phyloP scores from a whole-genome alignment of 2,329 filamentous ascomycete species.

The Xylariaceae sp. region DNA sequence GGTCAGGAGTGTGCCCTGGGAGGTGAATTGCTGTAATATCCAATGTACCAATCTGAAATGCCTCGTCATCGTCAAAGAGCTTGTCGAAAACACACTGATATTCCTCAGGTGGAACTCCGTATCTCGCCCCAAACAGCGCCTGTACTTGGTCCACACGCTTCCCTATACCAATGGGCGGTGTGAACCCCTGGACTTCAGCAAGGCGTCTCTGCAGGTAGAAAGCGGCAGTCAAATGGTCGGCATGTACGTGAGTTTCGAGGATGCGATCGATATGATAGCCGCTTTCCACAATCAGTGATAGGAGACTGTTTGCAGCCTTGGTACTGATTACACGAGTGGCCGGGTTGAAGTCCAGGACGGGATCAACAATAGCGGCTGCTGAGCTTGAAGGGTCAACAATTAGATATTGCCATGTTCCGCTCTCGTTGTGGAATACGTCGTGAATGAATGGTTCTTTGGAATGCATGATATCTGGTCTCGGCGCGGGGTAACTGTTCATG shows the following conservation, averaged over 20 bases:
- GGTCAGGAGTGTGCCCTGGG: conserved; percentile 59
- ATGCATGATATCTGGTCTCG: not conserved
- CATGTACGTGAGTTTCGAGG: conserved; percentile 60
- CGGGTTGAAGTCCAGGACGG: conserved; percentile 46
- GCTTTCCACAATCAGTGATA: conserved; percentile 40
- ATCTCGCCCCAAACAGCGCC: conserved; percentile 43
- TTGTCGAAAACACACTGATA: conserved; percentile 47
- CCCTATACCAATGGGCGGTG: conserved; percentile 51
- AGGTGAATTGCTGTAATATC: conserved; percentile 47
- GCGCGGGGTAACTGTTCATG: not conserved
- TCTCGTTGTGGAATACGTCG: conserved; percentile 17
- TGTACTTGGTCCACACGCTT: conserved; percentile 51
- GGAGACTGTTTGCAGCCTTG: conserved; percentile 47
- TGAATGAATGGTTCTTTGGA: conserved; percentile 21
- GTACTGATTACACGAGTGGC: conserved; percentile 44
- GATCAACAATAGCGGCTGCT: conserved; percentile 46
- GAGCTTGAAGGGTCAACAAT: conserved; percentile 41
- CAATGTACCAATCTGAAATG: conserved; percentile 47
- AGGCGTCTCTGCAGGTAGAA: conserved; percentile 52
- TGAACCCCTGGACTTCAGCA: conserved; percentile 25
- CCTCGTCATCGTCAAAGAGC: conserved; percentile 51
- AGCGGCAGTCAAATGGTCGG: conserved; percentile 57
- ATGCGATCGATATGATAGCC: conserved; percentile 49
- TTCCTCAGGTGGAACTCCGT: conserved; percentile 42
- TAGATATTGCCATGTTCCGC: conserved; percentile 47